Conservation (phyloP, 805 yeast species). For the Metschnikowia peoriensis region DNA sequence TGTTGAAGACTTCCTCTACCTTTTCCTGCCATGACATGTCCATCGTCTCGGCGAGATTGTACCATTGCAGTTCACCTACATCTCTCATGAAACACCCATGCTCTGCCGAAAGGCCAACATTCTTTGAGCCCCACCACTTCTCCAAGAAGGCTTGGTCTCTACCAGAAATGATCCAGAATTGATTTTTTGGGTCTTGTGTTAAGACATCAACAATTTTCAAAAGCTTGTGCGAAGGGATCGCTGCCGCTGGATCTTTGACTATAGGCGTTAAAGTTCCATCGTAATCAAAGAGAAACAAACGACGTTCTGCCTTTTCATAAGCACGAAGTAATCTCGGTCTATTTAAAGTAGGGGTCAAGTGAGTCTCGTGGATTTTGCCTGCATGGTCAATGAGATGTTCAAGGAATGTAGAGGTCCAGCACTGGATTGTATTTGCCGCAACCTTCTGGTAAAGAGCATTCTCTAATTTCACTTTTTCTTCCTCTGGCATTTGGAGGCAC, state of each 20-base stretch:
- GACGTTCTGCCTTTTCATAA: slow-evolving; percentile 59
- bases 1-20: slow-evolving; percentile 69
- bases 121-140: slow-evolving; percentile 75
- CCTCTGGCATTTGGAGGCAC: slow-evolving; percentile 55
- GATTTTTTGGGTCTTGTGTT: slow-evolving; percentile 73
- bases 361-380: slow-evolving; percentile 41
- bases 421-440: slow-evolving; percentile 67
- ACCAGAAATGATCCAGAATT: slow-evolving; percentile 94
- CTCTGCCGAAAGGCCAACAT: slow-evolving; percentile 88
- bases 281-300: slow-evolving; percentile 89
- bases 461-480: slow-evolving; percentile 47
- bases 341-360: slow-evolving; percentile 71
- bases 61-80: slow-evolving; percentile 68
- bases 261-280: slow-evolving; percentile 98
- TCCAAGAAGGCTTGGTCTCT: slow-evolving; percentile 89
- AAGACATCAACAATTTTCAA: slow-evolving; percentile 57
- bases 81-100: slow-evolving; percentile 94
- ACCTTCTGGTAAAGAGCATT: slow-evolving; percentile 60
- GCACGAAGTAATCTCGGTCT: slow-evolving; percentile 59
- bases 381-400: slow-evolving; percentile 45
- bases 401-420: slow-evolving; percentile 72
- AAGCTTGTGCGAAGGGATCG: slow-evolving; percentile 82
- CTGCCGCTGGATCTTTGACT: slow-evolving; percentile 97
- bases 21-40: slow-evolving; percentile 96
- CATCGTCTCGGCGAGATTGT: slow-evolving; percentile 71